A percentile compares a stretch with the other conserved stretches of the same genome.
Evolutionary conservation across 176 grass and related monocot species (phyloP).

Genomic region (Triticum dicoccoides): DNA sequence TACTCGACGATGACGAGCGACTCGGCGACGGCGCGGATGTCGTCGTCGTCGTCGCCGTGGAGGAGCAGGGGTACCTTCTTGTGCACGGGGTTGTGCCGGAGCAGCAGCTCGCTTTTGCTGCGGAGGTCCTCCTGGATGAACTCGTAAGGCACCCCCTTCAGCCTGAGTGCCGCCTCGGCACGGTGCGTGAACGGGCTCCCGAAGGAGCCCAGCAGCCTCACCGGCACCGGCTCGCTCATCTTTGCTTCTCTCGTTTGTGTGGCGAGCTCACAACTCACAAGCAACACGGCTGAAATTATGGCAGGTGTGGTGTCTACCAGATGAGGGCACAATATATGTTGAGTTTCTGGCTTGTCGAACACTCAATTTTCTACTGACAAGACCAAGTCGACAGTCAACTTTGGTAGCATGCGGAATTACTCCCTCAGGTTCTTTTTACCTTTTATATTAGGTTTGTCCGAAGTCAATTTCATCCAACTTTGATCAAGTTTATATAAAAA

Average conservation of each 20-base stretch:
- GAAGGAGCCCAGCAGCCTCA: constrained; percentile 31
- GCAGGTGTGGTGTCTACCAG: background rate
- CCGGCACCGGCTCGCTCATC: background rate
- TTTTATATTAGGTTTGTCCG: no score
- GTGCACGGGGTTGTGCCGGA: constrained; percentile 42
- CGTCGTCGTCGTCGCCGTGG: background rate
- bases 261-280: background rate
- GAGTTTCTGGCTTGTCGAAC: background rate
- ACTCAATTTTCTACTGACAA: background rate
- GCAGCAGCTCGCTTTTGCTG: constrained; percentile 42
- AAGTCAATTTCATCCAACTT: no score
- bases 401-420: background rate
- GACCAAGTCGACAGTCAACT: background rate
- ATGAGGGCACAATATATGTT: background rate
- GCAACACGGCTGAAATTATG: background rate
- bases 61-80: constrained; percentile 48
- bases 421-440: no score
- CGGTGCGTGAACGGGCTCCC: constrained; percentile 27
- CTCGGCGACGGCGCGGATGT: constrained; percentile 18
- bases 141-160: constrained; percentile 12
- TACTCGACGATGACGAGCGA: constrained; percentile 42
- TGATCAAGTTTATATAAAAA: no score
- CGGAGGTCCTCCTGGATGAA: constrained; percentile 26
- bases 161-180: constrained; percentile 31
- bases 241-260: background rate